phyloP scores from a whole-genome alignment of 345 rosid genomes.

The Adansonia digitata region DNA sequence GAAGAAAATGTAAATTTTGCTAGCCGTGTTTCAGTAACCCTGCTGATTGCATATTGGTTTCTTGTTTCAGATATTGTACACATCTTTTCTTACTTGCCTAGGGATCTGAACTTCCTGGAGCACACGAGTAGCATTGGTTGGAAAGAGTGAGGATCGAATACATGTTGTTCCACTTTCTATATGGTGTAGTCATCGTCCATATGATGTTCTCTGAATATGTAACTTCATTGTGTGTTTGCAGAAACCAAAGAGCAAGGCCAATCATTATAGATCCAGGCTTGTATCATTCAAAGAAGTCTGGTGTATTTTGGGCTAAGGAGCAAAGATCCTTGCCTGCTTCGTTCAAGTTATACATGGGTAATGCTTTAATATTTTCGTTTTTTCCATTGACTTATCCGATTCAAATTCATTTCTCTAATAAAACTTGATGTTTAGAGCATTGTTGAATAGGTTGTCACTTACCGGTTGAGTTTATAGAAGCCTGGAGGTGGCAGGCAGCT shows the following conservation, averaged over 20 bases:
- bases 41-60: not conserved
- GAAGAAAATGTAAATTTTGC: too few species aligned
- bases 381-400: not conserved
- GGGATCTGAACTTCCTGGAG: conserved; percentile 96
- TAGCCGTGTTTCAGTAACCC: too few species aligned
- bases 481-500: not conserved
- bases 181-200: too few species aligned
- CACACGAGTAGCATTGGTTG: conserved; percentile 96
- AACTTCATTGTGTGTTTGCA: conserved; percentile 24
- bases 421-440: too few species aligned
- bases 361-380: not conserved
- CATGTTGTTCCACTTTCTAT: conserved; percentile 4
- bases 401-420: too few species aligned
- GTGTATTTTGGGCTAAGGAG: conserved; percentile 89
- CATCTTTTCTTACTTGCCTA: conserved; percentile 77
- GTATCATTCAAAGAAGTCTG: conserved; percentile 80
- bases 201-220: not conserved
- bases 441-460: not conserved
- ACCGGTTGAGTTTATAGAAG: not conserved
- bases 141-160: conserved; percentile 96
- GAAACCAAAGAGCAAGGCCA: conserved; percentile 85
- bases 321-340: conserved; percentile 79
- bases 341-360: conserved; percentile 85
- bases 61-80: conserved; percentile 27
- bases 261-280: conserved; percentile 84